These are phyloP conservation scores for Trichoderma sp. DNA, from an alignment of 2,329 filamentous ascomycete species.

Conservation along the genomic window DNA sequence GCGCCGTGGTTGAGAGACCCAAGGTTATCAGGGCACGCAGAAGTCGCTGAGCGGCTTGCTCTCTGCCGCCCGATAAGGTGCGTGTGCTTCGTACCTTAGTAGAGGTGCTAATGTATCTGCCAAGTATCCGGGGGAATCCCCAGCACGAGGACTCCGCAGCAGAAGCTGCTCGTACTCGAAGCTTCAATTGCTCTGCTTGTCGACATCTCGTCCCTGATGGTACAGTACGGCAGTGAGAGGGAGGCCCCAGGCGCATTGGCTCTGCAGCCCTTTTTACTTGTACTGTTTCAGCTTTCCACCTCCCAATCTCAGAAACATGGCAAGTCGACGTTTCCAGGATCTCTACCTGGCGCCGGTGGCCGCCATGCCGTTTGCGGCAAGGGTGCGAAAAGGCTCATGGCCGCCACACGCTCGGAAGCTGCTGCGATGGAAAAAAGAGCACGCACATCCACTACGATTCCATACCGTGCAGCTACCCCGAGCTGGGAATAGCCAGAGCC, in stretches of 20 bases:
- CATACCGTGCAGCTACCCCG: background rate
- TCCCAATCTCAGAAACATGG: conserved; percentile 1
- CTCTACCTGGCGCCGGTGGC: background rate
- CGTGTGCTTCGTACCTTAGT: no score
- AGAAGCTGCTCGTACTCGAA: no score
- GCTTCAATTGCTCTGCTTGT: background rate
- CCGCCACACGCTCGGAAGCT: background rate
- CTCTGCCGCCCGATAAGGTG: background rate
- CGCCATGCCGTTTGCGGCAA: background rate
- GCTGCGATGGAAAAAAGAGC: background rate
- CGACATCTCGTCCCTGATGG: background rate
- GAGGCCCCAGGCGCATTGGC: conserved; percentile 1
- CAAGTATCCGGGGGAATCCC: background rate
- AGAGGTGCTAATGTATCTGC: no score
- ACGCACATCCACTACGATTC: background rate
- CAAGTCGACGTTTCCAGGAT: background rate
- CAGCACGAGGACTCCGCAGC: background rate
- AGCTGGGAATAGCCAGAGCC: background rate
- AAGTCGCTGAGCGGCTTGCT: background rate
- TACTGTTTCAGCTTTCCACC: conserved; percentile 4
- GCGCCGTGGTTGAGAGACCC: background rate
- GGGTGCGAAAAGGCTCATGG: background rate
- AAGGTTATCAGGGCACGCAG: background rate
- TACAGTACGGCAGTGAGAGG: background rate
- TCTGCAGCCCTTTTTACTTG: background rate